Base-by-base conservation (phyloP, 345 rosid genomes). In the Corymbia maculata region DNA sequence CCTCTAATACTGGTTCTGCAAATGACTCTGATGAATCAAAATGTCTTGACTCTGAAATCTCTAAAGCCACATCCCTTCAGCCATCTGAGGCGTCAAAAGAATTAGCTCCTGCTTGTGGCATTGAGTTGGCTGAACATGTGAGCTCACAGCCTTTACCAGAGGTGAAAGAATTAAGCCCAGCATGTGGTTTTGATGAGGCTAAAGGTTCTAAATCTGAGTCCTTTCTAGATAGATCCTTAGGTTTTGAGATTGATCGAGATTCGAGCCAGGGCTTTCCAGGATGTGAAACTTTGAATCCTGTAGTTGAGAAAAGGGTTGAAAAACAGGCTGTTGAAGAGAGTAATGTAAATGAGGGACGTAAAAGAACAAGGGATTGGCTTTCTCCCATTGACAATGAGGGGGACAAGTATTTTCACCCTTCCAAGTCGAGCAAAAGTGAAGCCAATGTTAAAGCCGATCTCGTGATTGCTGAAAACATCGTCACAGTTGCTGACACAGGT, bases 281-380 rank as follows among this genome's bases (percentile, higher is more conserved):
- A 88, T 92, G 92, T 86, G 94, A 89, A 51, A 93, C 95, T 89
- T 93, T 95, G 75, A 88, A 86, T 87, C 91, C 95, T 75, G 89
- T 92, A 91, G 95, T 91, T 90, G 91, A 91, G 89, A 97, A 92
- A 88, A 93, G 92, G 89, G 97, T 96, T 19, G 95, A 95, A 93
- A 98, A 97, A 90, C 94, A 97, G 75, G 89, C 88, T 90, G 80
- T 88, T 85, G 97, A 93, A 88, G 91, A 90, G 79, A 90, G 87
- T 94, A 93, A 92, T 94, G n/a, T 87, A 88, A 89, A 90, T 55
- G 95, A 93, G 85, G 93, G 87, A 90, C 86, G 89, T 85, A 97
- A 97, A 91, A 95, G 93, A 92, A 93, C 91, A 85, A 96, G 95
- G 91, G 95, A 93, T 86, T 95, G 98, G 97, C 91, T 93, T 90